These are phyloP conservation scores for Cercospora zeina DNA, from an alignment of 2,329 filamentous ascomycete species.

Conservation along the genomic window DNA sequence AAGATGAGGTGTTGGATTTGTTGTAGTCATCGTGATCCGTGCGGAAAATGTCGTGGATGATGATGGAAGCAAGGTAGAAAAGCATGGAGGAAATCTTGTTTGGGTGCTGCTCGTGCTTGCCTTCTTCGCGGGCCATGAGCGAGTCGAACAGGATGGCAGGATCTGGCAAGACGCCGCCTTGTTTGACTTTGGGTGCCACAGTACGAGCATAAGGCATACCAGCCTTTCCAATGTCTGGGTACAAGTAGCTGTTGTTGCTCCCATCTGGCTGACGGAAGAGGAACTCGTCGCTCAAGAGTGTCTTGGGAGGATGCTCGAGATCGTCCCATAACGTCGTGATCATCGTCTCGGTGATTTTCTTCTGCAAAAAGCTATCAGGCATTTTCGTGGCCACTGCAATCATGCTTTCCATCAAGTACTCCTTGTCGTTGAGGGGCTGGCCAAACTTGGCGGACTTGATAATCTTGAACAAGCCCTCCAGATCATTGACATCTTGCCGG, in stretches of 20 bases:
- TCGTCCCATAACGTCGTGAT: slow-evolving; percentile 52
- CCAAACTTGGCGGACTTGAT: slow-evolving; percentile 46
- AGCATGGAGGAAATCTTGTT: slow-evolving; percentile 73
- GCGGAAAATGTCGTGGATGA: slow-evolving; percentile 63
- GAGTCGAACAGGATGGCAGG: slow-evolving; percentile 67
- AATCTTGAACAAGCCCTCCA: slow-evolving; percentile 44
- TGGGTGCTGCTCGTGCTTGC: slow-evolving; percentile 60
- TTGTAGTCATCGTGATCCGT: slow-evolving; percentile 64
- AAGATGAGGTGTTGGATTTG: slow-evolving; percentile 69
- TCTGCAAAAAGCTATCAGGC: slow-evolving; percentile 45
- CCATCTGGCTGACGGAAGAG: slow-evolving; percentile 53
- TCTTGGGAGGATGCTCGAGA: slow-evolving; percentile 51
- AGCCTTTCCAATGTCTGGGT: slow-evolving; percentile 64
- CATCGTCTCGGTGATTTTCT: slow-evolving; percentile 47
- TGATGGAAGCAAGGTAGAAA: slow-evolving; percentile 72
- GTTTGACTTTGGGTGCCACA: slow-evolving; percentile 58
- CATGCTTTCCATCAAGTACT: slow-evolving; percentile 61
- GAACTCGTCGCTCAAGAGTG: slow-evolving; percentile 47
- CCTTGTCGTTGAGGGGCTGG: slow-evolving; percentile 60
- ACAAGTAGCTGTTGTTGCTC: slow-evolving; percentile 58
- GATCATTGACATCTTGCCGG: slow-evolving; percentile 31
- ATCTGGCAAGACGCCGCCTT: slow-evolving; percentile 63
- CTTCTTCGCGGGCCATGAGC: slow-evolving; percentile 63
- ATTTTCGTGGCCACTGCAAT: slow-evolving; percentile 50
- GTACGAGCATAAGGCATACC: slow-evolving; percentile 68